Evolutionary conservation across 768 basidiomycete genomes (phyloP).

Genomic region (Suillus luteus): DNA sequence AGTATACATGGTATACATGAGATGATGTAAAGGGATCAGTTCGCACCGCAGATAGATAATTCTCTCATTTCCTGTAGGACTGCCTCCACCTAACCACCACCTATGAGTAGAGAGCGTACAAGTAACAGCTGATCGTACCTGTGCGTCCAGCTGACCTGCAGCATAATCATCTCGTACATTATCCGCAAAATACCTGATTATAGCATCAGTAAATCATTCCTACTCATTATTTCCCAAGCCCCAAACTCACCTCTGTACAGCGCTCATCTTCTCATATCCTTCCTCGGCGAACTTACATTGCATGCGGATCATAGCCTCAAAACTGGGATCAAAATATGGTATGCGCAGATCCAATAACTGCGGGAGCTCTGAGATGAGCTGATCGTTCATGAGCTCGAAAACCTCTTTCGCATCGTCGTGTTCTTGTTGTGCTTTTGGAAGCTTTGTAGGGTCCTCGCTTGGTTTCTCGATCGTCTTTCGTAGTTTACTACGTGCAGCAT

Average conservation of each 20-base stretch:
- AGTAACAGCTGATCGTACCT: slow-evolving; percentile 48
- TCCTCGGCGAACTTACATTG: slow-evolving; percentile 98
- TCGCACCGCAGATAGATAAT: slow-evolving; percentile 86
- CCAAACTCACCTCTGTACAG: slow-evolving; percentile 75
- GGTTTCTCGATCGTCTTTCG: slow-evolving; percentile 92
- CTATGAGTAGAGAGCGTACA: slow-evolving; percentile 4
- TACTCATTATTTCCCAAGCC: background rate
- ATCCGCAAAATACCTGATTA: slow-evolving; percentile 80
- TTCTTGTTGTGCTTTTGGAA: slow-evolving; percentile 93
- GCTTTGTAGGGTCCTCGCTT: slow-evolving; percentile 87
- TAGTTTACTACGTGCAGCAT: slow-evolving; percentile 86
- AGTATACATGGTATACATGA: slow-evolving; percentile 1
- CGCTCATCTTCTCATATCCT: slow-evolving; percentile 94
- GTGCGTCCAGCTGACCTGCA: slow-evolving; percentile 92
- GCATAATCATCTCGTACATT: slow-evolving; percentile 95
- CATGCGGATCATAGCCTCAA: slow-evolving; percentile 98
- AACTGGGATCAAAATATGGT: slow-evolving; percentile 97
- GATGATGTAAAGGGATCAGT: slow-evolving; percentile 18
- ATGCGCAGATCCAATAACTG: slow-evolving; percentile 93
- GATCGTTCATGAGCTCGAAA: slow-evolving; percentile 90
- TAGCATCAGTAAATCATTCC: background rate
- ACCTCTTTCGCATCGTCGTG: slow-evolving; percentile 93
- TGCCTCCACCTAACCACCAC: slow-evolving; percentile 72
- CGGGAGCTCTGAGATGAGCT: slow-evolving; percentile 88
- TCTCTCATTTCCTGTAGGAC: slow-evolving; percentile 98